These are phyloP conservation scores for Paecilomyces sp. DNA, from an alignment of 2,329 filamentous ascomycete genomes.

Conservation along the genomic window DNA sequence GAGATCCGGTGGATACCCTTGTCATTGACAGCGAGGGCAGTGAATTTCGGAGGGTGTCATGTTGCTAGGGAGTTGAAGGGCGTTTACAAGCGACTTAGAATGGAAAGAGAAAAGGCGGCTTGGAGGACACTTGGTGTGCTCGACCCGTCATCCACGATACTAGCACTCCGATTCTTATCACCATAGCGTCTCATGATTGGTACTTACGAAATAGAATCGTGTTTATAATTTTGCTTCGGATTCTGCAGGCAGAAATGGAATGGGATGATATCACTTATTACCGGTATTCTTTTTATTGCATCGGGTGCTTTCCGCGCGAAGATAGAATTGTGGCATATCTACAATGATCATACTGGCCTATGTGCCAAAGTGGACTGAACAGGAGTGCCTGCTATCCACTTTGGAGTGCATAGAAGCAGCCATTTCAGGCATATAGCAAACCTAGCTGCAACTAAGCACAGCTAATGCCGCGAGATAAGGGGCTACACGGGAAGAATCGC, in stretches of 20 bases:
- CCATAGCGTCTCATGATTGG: neutral
- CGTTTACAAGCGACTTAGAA: neutral
- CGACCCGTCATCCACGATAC: neutral
- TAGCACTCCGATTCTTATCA: neutral
- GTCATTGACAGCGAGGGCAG: neutral
- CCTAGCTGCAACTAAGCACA: neutral
- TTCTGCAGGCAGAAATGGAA: neutral
- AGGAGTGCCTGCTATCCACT: neutral
- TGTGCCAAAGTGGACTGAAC: neutral
- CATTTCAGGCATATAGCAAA: neutral
- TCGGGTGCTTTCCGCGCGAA: neutral
- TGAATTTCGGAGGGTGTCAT: neutral
- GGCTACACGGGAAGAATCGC: neutral
- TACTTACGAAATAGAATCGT: neutral
- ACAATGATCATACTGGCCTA: neutral
- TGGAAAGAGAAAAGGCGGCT: neutral
- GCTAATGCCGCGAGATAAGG: neutral
- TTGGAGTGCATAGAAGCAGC: neutral
- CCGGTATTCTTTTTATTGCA: neutral
- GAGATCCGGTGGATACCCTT: neutral
- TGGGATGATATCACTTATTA: neutral
- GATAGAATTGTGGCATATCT: neutral
- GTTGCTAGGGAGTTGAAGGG: neutral
- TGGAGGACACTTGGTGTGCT: neutral
- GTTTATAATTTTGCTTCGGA: neutral